A percentile compares a stretch with the other conserved stretches of the same genome.
These are phyloP conservation scores for Pyrenula aspistea DNA, from an alignment of 495 filamentous ascomycete species.

Conservation along the genomic window DNA sequence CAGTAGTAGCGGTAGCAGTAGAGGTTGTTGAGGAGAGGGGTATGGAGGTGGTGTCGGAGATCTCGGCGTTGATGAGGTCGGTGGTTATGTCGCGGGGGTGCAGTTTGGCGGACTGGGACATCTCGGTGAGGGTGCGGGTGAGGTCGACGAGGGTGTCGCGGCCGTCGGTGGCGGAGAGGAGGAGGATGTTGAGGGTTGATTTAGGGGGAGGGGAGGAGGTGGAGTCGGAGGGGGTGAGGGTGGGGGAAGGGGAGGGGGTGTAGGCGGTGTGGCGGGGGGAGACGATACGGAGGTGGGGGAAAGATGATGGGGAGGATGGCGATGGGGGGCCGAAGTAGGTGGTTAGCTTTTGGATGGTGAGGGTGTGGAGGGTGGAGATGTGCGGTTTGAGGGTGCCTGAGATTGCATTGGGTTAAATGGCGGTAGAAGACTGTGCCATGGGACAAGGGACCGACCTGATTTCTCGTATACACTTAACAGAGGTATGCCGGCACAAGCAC, in stretches of 20 bases:
- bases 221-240: constrained; percentile 3
- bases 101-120: constrained; percentile 83
- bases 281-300: constrained; percentile 56
- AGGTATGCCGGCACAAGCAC: constrained; percentile 72
- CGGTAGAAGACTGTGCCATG: background rate
- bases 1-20: constrained; percentile 13
- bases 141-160: constrained; percentile 89
- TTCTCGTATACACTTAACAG: constrained; percentile 82
- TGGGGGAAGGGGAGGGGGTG: constrained; percentile 3
- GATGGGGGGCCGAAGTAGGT: constrained; percentile 60
- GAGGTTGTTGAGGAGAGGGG: constrained; percentile 13
- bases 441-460: constrained; percentile 47
- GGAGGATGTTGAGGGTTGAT: constrained; percentile 58
- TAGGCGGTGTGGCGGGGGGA: constrained; percentile 55
- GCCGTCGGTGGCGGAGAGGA: constrained; percentile 79
- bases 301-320: constrained; percentile 36
- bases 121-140: constrained; percentile 86
- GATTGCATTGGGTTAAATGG: background rate
- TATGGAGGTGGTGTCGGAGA: constrained; percentile 45
- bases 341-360: constrained; percentile 60
- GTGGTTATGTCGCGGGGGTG: constrained; percentile 63
- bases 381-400: constrained; percentile 77
- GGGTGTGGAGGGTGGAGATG: constrained; percentile 62
- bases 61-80: constrained; percentile 83
- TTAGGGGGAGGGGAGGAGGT: constrained; percentile 12